Evolutionary conservation across 495 filamentous ascomycete genomes (phyloP).

Genomic region (Hamigera avellanea): DNA sequence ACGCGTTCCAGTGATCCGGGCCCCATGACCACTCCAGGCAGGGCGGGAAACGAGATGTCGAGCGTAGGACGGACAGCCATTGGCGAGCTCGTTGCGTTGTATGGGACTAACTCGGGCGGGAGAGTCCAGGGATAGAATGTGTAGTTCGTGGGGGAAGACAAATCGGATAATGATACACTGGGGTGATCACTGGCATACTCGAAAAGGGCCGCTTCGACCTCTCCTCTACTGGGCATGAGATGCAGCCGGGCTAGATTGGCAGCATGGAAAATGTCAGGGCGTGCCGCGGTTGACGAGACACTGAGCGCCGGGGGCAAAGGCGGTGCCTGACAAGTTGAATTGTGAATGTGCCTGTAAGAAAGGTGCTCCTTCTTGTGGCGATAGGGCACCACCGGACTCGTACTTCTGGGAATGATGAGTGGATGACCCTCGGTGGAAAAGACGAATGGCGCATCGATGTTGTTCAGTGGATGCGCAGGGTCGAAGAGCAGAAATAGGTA

Average conservation of each 20-base stretch:
- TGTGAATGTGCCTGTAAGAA: slow-evolving; percentile 3
- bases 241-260: slow-evolving; percentile 77
- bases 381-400: slow-evolving; percentile 3
- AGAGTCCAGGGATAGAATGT: slow-evolving; percentile 92
- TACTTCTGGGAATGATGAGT: slow-evolving; percentile 62
- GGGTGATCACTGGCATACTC: slow-evolving; percentile 40
- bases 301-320: slow-evolving; percentile 48
- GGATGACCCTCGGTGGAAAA: slow-evolving; percentile 96
- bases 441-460: slow-evolving; percentile 73
- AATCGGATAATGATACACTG: slow-evolving; percentile 42
- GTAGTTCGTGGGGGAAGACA: slow-evolving; percentile 59
- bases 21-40: slow-evolving; percentile 43
- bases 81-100: slow-evolving; percentile 57
- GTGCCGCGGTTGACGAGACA: slow-evolving; percentile 68
- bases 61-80: slow-evolving; percentile 52
- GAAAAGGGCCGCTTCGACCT: slow-evolving; percentile 40
- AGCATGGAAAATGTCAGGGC: slow-evolving; percentile 84
- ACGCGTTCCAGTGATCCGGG: slow-evolving; percentile 45
- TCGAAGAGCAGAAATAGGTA: slow-evolving; percentile 90
- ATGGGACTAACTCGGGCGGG: slow-evolving; percentile 58
- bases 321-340: slow-evolving; percentile 44
- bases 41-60: slow-evolving; percentile 71
- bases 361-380: slow-evolving; percentile 4
- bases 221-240: slow-evolving; percentile 47
- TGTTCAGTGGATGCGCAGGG: slow-evolving; percentile 74